Evolutionary conservation across 2,329 filamentous ascomycete genomes (phyloP).

Genomic region (Rhexocercosporidium sp.): DNA sequence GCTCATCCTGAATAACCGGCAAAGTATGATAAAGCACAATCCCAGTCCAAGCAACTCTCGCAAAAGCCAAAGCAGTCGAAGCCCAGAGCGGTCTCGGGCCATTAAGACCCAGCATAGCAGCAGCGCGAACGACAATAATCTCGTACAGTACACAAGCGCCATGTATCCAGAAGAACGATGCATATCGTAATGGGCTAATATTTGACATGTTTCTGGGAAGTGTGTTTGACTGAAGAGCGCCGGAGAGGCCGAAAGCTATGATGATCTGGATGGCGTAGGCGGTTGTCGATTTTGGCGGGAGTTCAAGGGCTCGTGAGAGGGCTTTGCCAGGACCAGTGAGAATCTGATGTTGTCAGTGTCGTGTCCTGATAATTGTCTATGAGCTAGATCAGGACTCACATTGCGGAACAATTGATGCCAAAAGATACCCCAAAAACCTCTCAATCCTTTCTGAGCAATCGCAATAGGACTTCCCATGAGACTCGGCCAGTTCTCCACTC

Average conservation of each 20-base stretch:
- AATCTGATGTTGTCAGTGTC: conserved; percentile 11
- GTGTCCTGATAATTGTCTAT: neutral
- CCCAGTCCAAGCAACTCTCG: conserved; percentile 6
- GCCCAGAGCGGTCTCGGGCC: neutral
- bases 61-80: neutral
- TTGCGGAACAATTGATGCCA: conserved; percentile 26
- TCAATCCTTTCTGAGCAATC: conserved; percentile 18
- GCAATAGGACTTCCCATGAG: conserved; percentile 20
- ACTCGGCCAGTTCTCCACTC: conserved; percentile 15
- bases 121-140: conserved; percentile 8
- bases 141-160: conserved; percentile 22
- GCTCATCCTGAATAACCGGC: conserved; percentile 6
- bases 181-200: conserved; percentile 10
- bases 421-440: conserved; percentile 24
- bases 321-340: conserved; percentile 17
- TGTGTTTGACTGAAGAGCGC: conserved; percentile 10
- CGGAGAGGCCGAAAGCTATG: conserved; percentile 19
- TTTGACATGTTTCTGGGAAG: conserved; percentile 8
- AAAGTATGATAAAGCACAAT: conserved; percentile 13
- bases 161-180: conserved; percentile 26
- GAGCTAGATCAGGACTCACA: conserved; percentile 8
- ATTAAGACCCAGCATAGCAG: neutral
- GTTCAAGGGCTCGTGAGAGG: neutral
- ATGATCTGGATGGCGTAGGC: conserved; percentile 6
- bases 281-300: conserved; percentile 5